A percentile compares a stretch with the other conserved stretches of the same genome.
These are phyloP conservation scores for Lojkania enalia DNA, from an alignment of 2,329 filamentous ascomycete genomes.

Conservation along the genomic window DNA sequence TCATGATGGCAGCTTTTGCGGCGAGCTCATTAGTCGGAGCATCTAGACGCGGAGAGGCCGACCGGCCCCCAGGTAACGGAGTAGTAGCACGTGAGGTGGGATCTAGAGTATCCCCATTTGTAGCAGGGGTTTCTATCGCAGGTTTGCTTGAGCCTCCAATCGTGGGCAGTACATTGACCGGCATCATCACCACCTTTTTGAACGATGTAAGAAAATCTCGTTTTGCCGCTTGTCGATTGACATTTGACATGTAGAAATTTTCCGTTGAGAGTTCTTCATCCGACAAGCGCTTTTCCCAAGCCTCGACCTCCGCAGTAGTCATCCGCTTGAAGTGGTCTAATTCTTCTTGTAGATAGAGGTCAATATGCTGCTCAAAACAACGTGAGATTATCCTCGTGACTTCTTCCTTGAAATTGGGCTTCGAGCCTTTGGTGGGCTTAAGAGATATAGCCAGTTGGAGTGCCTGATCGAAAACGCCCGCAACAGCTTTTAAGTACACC, in stretches of 20 bases:
- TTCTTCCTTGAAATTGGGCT: slow-evolving; percentile 64
- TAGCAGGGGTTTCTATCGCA: slow-evolving; percentile 20
- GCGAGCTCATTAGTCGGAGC: slow-evolving; percentile 88
- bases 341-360: slow-evolving; percentile 90
- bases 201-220: slow-evolving; percentile 95
- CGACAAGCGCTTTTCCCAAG: slow-evolving; percentile 89
- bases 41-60: slow-evolving; percentile 53
- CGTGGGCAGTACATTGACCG: slow-evolving; percentile 83
- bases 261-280: slow-evolving; percentile 90
- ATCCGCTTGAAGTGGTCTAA: slow-evolving; percentile 79
- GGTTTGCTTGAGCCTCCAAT: slow-evolving; percentile 52
- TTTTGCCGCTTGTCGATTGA: slow-evolving; percentile 93
- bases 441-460: slow-evolving; percentile 75
- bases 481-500: slow-evolving; percentile 82
- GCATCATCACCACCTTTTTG: slow-evolving; percentile 99
- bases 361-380: slow-evolving; percentile 90
- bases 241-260: slow-evolving; percentile 93
- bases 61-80: slow-evolving; percentile 45
- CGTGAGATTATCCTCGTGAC: slow-evolving; percentile 68
- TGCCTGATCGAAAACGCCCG: slow-evolving; percentile 85
- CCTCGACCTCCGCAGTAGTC: slow-evolving; percentile 74
- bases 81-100: slow-evolving; percentile 33
- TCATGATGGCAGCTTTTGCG: slow-evolving; percentile 97
- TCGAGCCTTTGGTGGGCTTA: slow-evolving; percentile 65
- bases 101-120: slow-evolving; percentile 37